A percentile compares a stretch with the other conserved stretches of the same genome.
phyloP scores from a whole-genome alignment of 2,329 filamentous ascomycete genomes.

The Trichoderma guizhouense region DNA sequence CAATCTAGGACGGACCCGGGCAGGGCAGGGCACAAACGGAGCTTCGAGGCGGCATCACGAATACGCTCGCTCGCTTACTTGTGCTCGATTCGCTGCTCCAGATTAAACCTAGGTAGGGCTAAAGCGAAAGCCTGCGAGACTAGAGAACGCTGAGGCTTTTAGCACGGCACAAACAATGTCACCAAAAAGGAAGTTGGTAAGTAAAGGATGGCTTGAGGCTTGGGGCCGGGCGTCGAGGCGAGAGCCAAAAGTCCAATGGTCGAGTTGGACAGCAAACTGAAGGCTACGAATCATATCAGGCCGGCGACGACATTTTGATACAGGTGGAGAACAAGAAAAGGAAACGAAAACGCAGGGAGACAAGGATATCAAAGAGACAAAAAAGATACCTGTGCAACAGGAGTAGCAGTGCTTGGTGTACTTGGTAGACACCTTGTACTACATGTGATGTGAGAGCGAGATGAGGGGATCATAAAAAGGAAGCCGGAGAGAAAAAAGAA shows the following conservation, averaged over 20 bases:
- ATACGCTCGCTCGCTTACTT: neutral
- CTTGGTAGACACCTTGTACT: neutral
- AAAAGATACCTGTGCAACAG: neutral
- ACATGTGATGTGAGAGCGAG: neutral
- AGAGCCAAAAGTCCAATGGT: neutral
- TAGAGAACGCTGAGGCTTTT: conserved; percentile 10
- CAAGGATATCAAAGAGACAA: neutral
- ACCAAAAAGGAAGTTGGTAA: conserved; percentile 16
- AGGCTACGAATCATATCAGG: neutral
- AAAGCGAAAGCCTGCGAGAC: neutral
- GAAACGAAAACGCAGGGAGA: neutral
- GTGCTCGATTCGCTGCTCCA: neutral
- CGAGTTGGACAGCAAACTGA: neutral
- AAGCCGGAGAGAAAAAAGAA: neutral
- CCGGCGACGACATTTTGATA: neutral
- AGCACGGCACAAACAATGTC: conserved; percentile 8
- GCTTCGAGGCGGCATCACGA: neutral
- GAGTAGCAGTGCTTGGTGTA: neutral
- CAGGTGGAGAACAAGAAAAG: neutral
- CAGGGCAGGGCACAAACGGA: neutral
- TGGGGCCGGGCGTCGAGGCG: neutral
- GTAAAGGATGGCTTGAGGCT: neutral
- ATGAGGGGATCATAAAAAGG: neutral
- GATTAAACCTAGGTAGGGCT: neutral
- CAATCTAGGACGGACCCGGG: neutral